These are phyloP conservation scores for Scutellaria barbata DNA, from an alignment of 257 asterid genomes.

Conservation along the genomic window DNA sequence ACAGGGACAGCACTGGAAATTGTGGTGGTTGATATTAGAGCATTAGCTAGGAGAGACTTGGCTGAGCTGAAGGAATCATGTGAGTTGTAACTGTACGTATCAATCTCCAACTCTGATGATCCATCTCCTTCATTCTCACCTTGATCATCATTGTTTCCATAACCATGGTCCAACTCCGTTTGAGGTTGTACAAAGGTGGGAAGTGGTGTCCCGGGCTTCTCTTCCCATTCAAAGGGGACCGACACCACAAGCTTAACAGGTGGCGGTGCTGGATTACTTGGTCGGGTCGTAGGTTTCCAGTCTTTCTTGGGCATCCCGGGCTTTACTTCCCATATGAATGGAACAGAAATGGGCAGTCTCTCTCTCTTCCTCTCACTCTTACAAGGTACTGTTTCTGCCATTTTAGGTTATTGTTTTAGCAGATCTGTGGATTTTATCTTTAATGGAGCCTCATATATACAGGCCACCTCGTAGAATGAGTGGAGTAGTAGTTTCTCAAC, in stretches of 20 bases:
- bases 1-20: conserved; percentile 54
- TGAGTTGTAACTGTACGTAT: conserved; percentile 46
- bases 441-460: conserved; percentile 23
- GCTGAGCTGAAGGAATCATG: conserved; percentile 63
- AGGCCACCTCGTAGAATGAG: conserved; percentile 28
- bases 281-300: conserved; percentile 62
- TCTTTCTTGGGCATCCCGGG: conserved; percentile 84
- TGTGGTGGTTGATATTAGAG: conserved; percentile 44
- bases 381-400: conserved; percentile 55
- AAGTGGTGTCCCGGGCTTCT: conserved; percentile 86
- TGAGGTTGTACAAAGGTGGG: conserved; percentile 37
- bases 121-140: conserved; percentile 34
- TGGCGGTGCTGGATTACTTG: conserved; percentile 32
- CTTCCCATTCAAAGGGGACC: conserved; percentile 87
- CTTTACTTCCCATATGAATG: conserved; percentile 82
- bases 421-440: conserved; percentile 11
- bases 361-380: conserved; percentile 55
- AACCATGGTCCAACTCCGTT: conserved; percentile 32
- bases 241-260: conserved; percentile 71
- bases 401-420: conserved; percentile 35
- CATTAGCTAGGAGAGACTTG: conserved; percentile 62
- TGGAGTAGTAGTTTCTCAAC: conserved; percentile 67
- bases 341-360: conserved; percentile 70
- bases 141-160: conserved; percentile 25
- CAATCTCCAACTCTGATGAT: conserved; percentile 52